Evolutionary conservation across 2,329 filamentous ascomycete species (phyloP).

Genomic region (Talaromyces sp.): DNA sequence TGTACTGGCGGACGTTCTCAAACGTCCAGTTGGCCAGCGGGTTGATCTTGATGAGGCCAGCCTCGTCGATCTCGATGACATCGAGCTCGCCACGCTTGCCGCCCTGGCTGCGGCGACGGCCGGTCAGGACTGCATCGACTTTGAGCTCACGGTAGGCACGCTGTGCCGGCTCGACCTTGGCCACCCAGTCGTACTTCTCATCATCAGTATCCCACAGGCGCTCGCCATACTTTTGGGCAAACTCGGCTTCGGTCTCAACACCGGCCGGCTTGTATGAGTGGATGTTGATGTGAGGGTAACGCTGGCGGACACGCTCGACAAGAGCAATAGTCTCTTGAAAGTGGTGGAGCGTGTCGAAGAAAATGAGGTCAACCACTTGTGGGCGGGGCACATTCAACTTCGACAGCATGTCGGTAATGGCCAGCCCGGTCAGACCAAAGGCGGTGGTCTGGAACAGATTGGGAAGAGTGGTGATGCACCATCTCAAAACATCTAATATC

Average conservation of each 20-base stretch:
- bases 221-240: conserved; percentile 75
- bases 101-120: conserved; percentile 85
- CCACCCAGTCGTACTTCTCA: conserved; percentile 92
- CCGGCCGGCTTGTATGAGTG: conserved; percentile 88
- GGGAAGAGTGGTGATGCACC: conserved; percentile 86
- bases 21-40: conserved; percentile 94
- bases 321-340: conserved; percentile 72
- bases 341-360: conserved; percentile 80
- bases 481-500: conserved; percentile 70
- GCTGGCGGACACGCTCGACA: conserved; percentile 66
- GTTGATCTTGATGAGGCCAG: conserved; percentile 94
- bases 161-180: conserved; percentile 95
- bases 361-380: conserved; percentile 54
- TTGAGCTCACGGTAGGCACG: conserved; percentile 82
- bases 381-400: conserved; percentile 45
- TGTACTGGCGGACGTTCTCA: conserved; percentile 80
- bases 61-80: conserved; percentile 88
- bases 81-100: conserved; percentile 85
- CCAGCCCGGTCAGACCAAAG: conserved; percentile 75
- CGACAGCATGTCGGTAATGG: conserved; percentile 67
- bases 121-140: conserved; percentile 87
- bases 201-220: conserved; percentile 79
- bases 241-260: conserved; percentile 66
- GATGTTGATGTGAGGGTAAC: conserved; percentile 73
- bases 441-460: conserved; percentile 83